Percentiles rank a stretch among this genome's conserved stretches.
Evolutionary conservation across 2,329 filamentous ascomycete species (phyloP).

Genomic region (Alternaria atra): DNA sequence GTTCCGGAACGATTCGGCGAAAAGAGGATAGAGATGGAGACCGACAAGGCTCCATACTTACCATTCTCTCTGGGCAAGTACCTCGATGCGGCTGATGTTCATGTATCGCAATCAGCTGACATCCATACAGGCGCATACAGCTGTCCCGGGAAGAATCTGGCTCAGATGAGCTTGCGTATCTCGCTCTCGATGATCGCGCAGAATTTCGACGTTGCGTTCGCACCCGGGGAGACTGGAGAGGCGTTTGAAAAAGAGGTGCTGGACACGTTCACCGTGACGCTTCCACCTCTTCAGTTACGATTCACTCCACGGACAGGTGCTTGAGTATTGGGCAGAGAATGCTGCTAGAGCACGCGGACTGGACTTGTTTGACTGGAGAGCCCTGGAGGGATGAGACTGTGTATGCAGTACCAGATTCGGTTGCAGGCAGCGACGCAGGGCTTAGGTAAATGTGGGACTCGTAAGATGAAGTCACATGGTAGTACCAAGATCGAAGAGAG

Average conservation of each 20-base stretch:
- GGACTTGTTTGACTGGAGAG: neutral
- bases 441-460: neutral
- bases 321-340: neutral
- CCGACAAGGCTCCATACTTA: conserved; percentile 26
- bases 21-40: conserved; percentile 24
- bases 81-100: neutral
- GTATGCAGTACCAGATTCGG: neutral
- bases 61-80: conserved; percentile 25
- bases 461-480: neutral
- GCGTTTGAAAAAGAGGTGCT: conserved; percentile 29
- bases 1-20: conserved; percentile 31
- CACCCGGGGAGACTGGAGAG: conserved; percentile 27
- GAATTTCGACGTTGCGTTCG: conserved; percentile 28
- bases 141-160: conserved; percentile 31
- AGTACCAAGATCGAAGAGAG: neutral
- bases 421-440: neutral
- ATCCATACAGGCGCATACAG: conserved; percentile 20
- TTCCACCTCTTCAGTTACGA: conserved; percentile 39
- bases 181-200: conserved; percentile 22
- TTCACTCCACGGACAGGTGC: conserved; percentile 25
- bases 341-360: neutral
- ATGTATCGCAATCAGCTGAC: neutral
- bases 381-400: neutral
- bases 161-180: conserved; percentile 22
- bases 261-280: conserved; percentile 34